Percentiles rank a stretch among this genome's conserved stretches.
phyloP scores from a whole-genome alignment of 495 filamentous ascomycete species.

The Bryoglossum gracile region DNA sequence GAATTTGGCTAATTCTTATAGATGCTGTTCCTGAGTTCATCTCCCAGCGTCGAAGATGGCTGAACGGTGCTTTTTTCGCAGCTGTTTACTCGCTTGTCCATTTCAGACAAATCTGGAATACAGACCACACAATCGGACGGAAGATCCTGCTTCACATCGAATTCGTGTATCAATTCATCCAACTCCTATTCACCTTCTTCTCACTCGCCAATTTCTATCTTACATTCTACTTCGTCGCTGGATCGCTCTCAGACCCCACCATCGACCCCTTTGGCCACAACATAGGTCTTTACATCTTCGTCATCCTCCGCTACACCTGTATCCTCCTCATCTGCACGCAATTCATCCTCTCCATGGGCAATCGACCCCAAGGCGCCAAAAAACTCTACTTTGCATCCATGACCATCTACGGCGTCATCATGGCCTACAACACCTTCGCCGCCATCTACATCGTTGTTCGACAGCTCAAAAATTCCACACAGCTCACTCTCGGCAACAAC shows the following conservation, averaged over 20 bases:
- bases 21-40: constrained; percentile 88
- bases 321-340: constrained; percentile 85
- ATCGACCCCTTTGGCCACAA: constrained; percentile 87
- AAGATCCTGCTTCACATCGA: constrained; percentile 94
- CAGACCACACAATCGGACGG: constrained; percentile 81
- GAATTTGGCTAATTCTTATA: constrained; percentile 24
- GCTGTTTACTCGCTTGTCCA: constrained; percentile 97
- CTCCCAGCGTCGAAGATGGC: constrained; percentile 89
- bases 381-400: constrained; percentile 84
- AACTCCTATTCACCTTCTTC: constrained; percentile 92
- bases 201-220: constrained; percentile 98
- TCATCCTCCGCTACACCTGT: constrained; percentile 74
- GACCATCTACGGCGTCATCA: constrained; percentile 84
- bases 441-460: constrained; percentile 76
- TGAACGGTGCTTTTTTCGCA: constrained; percentile 98
- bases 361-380: constrained; percentile 92
- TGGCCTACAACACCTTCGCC: constrained; percentile 91
- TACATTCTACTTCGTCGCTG: constrained; percentile 96
- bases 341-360: constrained; percentile 97
- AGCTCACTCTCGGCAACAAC: constrained; percentile 64
- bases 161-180: constrained; percentile 89
- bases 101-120: constrained; percentile 86
- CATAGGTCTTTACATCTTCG: constrained; percentile 79
- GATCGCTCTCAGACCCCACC: constrained; percentile 72
- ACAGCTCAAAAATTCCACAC: constrained; percentile 52